phyloP scores from a whole-genome alignment of 1,139 yeast genomes.

The Arxiozyma heterogenica region DNA sequence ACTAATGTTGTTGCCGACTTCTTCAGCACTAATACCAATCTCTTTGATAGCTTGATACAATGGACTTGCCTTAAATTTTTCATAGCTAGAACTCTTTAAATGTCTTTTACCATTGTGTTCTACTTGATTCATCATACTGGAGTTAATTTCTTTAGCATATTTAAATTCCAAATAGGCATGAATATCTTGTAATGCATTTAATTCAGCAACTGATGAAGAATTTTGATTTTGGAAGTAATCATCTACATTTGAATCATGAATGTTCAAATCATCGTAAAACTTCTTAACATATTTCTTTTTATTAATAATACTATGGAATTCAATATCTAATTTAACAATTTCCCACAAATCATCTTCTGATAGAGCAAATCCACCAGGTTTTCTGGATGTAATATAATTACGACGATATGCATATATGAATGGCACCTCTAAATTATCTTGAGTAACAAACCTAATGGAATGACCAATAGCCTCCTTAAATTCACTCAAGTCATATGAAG shows the following conservation, averaged over 20 bases:
- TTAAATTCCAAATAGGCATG: conserved; percentile 77
- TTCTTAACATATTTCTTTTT: conserved; percentile 59
- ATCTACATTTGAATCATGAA: conserved; percentile 54
- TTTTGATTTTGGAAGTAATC: conserved; percentile 47
- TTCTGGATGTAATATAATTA: conserved; percentile 56
- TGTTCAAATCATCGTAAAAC: conserved; percentile 45
- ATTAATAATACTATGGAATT: conserved; percentile 75
- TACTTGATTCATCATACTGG: conserved; percentile 31
- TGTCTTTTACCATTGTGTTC: conserved; percentile 45
- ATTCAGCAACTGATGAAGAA: conserved; percentile 52
- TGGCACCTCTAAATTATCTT: conserved; percentile 85
- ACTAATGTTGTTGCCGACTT: conserved; percentile 75
- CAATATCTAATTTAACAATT: conserved; percentile 75
- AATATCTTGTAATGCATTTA: conserved; percentile 58
- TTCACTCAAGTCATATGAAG: conserved; percentile 43
- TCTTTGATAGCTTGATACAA: conserved; percentile 62
- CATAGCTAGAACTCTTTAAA: conserved; percentile 63
- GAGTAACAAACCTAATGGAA: conserved; percentile 69
- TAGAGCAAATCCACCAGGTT: conserved; percentile 45
- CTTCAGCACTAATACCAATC: conserved; percentile 68
- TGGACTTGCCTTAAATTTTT: conserved; percentile 61
- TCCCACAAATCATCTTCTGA: conserved; percentile 90
- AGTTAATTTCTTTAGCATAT: conserved; percentile 64
- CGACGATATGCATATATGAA: conserved; percentile 93
- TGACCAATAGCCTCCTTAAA: conserved; percentile 64